Evolutionary conservation across 2,329 filamentous ascomycete genomes (phyloP).

Genomic region (Fusarium sp.): DNA sequence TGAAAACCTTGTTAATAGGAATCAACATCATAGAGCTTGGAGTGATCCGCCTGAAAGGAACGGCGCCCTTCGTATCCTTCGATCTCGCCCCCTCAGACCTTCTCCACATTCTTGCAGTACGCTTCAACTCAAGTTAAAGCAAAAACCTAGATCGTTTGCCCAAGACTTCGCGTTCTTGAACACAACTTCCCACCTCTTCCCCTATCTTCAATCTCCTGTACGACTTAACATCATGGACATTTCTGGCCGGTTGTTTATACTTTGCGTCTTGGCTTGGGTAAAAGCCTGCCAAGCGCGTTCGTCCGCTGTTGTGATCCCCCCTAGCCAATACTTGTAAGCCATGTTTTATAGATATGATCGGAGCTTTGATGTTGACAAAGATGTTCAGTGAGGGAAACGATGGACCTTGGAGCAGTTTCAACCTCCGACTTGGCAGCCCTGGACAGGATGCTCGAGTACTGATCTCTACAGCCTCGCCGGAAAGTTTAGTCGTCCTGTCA

Average conservation of each 20-base stretch:
- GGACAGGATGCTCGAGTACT: constrained; percentile 2
- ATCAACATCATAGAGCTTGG: background rate
- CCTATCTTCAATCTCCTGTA: background rate
- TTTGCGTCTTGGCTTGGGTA: background rate
- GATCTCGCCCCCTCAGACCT: background rate
- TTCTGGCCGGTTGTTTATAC: background rate
- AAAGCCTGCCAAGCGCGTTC: background rate
- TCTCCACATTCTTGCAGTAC: background rate
- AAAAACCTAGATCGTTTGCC: background rate
- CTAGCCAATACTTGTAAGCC: constrained; percentile 7
- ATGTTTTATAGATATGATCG: background rate
- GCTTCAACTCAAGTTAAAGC: background rate
- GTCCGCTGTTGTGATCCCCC: background rate
- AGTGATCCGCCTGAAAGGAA: background rate
- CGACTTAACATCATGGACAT: background rate
- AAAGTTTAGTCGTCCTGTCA: background rate
- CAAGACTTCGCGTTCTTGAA: background rate
- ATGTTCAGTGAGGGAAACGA: background rate
- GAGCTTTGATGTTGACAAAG: background rate
- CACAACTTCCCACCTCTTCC: background rate
- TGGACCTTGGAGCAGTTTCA: constrained; percentile 9
- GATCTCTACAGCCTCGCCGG: background rate
- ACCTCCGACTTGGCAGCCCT: background rate
- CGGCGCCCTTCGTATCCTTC: background rate
- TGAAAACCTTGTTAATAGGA: background rate